These are phyloP conservation scores for Russula ochroleuca DNA, from an alignment of 768 basidiomycete species.

Conservation along the genomic window DNA sequence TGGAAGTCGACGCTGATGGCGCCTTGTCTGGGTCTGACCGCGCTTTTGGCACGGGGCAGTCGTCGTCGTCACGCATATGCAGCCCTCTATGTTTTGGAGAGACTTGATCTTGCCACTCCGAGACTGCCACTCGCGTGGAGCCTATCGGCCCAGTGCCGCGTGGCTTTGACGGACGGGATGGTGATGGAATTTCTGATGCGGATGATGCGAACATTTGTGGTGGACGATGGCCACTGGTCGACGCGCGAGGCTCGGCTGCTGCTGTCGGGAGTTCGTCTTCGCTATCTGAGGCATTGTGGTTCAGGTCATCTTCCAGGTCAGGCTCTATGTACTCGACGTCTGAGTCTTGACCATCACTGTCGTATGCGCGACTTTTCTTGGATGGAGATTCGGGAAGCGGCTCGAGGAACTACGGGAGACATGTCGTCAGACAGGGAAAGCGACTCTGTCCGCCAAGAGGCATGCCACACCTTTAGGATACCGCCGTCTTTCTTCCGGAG, in stretches of 20 bases:
- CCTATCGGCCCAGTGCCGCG: background rate
- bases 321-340: constrained; percentile 52
- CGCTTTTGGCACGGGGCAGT: background rate
- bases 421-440: background rate
- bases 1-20: constrained; percentile 2
- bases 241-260: background rate
- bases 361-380: constrained; percentile 40
- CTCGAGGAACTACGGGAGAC: constrained; percentile 53
- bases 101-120: background rate
- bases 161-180: background rate
- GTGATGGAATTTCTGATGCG: constrained; percentile 2
- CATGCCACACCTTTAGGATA: constrained; percentile 73
- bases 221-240: background rate
- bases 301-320: constrained; percentile 31
- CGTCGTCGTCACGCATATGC: background rate
- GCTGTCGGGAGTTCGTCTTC: background rate
- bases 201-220: constrained; percentile 15
- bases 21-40: constrained; percentile 5
- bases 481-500: constrained; percentile 49
- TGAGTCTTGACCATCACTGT: constrained; percentile 32
- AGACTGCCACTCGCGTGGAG: background rate
- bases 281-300: constrained; percentile 2
- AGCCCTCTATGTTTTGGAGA: background rate
- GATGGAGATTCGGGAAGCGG: constrained; percentile 33
- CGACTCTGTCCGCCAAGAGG: background rate